Evolutionary conservation across 2,329 filamentous ascomycete genomes (phyloP).

Genomic region (Raffaelea deltoideospora): DNA sequence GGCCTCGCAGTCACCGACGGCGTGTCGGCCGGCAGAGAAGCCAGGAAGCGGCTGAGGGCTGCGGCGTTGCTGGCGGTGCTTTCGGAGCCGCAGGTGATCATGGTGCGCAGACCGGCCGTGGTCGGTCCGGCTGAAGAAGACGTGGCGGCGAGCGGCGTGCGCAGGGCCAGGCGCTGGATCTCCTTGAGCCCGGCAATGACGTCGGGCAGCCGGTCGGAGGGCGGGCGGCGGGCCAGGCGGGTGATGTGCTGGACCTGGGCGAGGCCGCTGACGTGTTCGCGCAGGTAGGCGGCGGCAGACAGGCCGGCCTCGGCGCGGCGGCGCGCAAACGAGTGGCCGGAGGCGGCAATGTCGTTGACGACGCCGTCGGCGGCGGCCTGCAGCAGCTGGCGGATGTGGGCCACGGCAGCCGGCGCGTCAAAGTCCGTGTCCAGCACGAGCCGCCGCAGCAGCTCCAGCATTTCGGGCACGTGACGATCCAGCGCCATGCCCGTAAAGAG

Average conservation of each 20-base stretch:
- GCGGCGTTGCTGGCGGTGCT: conserved; percentile 55
- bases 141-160: too few species aligned
- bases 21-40: conserved; percentile 30
- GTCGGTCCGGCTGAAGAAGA: not conserved
- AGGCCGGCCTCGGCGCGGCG: conserved; percentile 70
- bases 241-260: conserved; percentile 78
- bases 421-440: conserved; percentile 83
- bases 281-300: conserved; percentile 53
- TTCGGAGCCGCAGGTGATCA: conserved; percentile 72
- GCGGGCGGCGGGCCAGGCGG: conserved; percentile 56
- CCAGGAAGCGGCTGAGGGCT: conserved; percentile 57
- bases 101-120: conserved; percentile 55
- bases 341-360: conserved; percentile 80
- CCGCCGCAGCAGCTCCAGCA: conserved; percentile 74
- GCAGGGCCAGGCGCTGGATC: conserved; percentile 67
- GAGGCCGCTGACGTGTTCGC: conserved; percentile 79
- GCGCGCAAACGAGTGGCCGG: conserved; percentile 76
- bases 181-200: conserved; percentile 71
- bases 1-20: not conserved
- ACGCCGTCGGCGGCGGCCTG: conserved; percentile 80
- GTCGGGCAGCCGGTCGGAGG: conserved; percentile 54
- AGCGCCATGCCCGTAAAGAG: conserved; percentile 75
- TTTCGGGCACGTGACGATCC: conserved; percentile 76
- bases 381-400: conserved; percentile 72
- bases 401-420: conserved; percentile 63